Conservation (phyloP, 225 moss, liverwort and hornwort species). For the Physcomitrium patens region DNA sequence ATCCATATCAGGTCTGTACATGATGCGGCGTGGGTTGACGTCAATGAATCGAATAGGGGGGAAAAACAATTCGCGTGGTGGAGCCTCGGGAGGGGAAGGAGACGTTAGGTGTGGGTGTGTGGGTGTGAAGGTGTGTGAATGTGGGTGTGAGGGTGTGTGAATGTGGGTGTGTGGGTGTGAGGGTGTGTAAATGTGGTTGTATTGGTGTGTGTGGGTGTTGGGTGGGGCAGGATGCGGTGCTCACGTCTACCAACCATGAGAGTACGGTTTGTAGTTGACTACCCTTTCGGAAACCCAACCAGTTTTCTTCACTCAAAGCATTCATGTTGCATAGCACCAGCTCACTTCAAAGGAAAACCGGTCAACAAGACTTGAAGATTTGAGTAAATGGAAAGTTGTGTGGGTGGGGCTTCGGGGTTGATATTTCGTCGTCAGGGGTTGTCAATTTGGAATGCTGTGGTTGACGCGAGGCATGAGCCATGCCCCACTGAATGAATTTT, state of each 20-base stretch:
- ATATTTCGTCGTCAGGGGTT: slow-evolving; percentile 28
- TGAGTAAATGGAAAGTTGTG: slow-evolving; percentile 26
- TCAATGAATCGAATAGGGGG: not conserved
- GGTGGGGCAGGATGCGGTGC: slow-evolving; percentile 12
- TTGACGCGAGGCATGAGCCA: not conserved
- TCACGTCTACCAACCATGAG: slow-evolving; percentile 6
- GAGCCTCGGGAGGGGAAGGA: not conserved
- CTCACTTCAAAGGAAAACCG: not conserved
- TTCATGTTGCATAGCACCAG: not conserved
- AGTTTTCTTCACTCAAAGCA: not conserved
- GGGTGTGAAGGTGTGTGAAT: too few species aligned
- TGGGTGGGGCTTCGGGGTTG: slow-evolving; percentile 29
- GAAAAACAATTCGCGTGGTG: not conserved
- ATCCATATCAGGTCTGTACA: too few species aligned
- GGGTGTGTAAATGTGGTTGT: too few species aligned
- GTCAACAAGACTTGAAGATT: slow-evolving; percentile 29
- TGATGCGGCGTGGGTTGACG: too few species aligned
- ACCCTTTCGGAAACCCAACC: slow-evolving; percentile 19
- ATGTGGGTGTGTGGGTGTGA: too few species aligned
- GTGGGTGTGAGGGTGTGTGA: too few species aligned
- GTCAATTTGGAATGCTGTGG: not conserved
- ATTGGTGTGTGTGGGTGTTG: slow-evolving; percentile 5
- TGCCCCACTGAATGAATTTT: too few species aligned
- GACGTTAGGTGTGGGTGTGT: not conserved
- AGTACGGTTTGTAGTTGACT: slow-evolving; percentile 12